phyloP scores from a whole-genome alignment of 768 basidiomycete genomes.

The Lactarius evosmus region DNA sequence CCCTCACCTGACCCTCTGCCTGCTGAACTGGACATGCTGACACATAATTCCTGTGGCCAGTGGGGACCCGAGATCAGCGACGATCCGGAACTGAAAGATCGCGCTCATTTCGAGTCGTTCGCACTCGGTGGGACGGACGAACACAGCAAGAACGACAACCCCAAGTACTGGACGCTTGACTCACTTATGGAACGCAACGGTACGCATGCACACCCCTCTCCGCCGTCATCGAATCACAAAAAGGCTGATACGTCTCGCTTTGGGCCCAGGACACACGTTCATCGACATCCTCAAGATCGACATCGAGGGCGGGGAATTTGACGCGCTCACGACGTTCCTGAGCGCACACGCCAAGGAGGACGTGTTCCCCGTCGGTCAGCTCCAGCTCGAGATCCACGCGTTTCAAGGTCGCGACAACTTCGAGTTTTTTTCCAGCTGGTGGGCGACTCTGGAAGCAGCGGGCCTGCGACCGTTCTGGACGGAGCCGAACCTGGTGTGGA shows the following conservation, averaged over 20 bases:
- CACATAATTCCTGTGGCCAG: conserved; percentile 13
- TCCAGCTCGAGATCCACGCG: conserved; percentile 64
- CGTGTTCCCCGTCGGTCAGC: conserved; percentile 62
- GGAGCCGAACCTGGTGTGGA: conserved; percentile 50
- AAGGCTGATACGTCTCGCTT: no score
- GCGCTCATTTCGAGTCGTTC: conserved; percentile 44
- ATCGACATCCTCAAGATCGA: conserved; percentile 73
- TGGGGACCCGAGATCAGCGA: conserved; percentile 45
- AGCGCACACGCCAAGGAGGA: conserved; percentile 32
- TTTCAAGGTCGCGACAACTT: conserved; percentile 38
- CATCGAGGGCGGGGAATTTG: conserved; percentile 66
- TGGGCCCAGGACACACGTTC: conserved; percentile 57
- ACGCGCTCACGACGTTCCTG: conserved; percentile 49
- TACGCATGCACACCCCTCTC: conserved; percentile 28
- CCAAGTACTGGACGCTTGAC: conserved; percentile 58
- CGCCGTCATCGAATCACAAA: no score
- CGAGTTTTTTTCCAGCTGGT: conserved; percentile 56
- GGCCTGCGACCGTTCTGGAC: conserved; percentile 71
- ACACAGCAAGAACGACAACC: conserved; percentile 43
- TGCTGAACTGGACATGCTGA: not conserved
- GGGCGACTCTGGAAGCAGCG: conserved; percentile 63
- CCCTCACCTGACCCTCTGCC: no score
- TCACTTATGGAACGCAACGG: conserved; percentile 63
- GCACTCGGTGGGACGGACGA: conserved; percentile 41
- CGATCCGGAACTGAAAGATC: conserved; percentile 32